These are phyloP conservation scores for Ogataea glucozyma DNA, from an alignment of 805 yeast species.

Conservation along the genomic window DNA sequence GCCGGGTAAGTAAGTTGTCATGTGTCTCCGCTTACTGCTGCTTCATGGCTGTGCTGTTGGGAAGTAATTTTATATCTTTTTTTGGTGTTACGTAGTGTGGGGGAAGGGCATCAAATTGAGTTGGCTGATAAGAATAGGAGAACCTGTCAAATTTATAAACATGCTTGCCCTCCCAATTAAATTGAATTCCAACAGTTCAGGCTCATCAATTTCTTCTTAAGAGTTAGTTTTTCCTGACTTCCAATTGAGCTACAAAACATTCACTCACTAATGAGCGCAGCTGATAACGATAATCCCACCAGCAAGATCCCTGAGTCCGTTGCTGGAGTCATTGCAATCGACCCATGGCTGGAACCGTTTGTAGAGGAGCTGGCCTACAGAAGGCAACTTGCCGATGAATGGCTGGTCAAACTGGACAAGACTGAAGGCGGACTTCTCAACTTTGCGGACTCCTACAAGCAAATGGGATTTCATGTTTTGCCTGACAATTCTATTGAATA, in stretches of 20 bases:
- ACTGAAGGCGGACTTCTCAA: slow-evolving; percentile 65
- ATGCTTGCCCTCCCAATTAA: no score
- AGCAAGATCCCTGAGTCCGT: slow-evolving; percentile 34
- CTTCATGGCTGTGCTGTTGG: slow-evolving; percentile 2
- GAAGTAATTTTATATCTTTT: neutral
- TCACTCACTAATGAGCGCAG: neutral
- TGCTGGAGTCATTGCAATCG: slow-evolving; percentile 66
- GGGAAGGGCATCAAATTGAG: neutral
- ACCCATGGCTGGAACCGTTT: slow-evolving; percentile 86
- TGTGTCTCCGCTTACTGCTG: slow-evolving; percentile 3
- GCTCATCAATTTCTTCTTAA: no score
- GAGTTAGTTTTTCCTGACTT: no score
- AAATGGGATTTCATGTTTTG: slow-evolving; percentile 75
- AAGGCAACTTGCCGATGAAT: slow-evolving; percentile 61
- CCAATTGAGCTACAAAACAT: neutral
- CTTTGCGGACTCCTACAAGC: slow-evolving; percentile 75
- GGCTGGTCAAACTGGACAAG: slow-evolving; percentile 55
- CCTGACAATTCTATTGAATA: slow-evolving; percentile 57
- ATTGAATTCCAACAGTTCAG: no score
- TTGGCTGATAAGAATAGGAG: slow-evolving; percentile 1
- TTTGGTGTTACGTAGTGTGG: neutral
- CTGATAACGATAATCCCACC: neutral
- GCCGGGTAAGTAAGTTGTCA: slow-evolving; percentile 8
- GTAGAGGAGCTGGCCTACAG: slow-evolving; percentile 68
- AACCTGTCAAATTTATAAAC: slow-evolving; percentile 2